Evolutionary conservation across 208 protist genomes (phyloP), one percentile per base, ranked within the genome.

Genomic region (Spironucleus salmonicida): DNA sequence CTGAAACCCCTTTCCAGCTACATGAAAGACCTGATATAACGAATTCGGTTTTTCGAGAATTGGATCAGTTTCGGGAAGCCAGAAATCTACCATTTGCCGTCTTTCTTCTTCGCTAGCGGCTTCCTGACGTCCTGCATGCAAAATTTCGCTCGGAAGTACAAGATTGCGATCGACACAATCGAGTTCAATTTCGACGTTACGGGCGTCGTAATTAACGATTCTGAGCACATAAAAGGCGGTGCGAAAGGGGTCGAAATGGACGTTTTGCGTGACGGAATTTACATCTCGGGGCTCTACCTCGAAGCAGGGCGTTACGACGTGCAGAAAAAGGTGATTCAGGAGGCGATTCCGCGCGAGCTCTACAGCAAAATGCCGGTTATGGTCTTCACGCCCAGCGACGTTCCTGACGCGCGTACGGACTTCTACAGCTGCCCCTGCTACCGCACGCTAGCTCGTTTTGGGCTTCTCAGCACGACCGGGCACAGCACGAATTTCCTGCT

Each of bases 51-150:
- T 85, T 97, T 96, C 85, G 69, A 85, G 7, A 45, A 82, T 23
- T 98, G 94, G 93, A 87, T 93, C 53, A 80, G 85, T 58, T 83
- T 90, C 75, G 92, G 92, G 30, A 91, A 95, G 81, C 93, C 94
- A 26, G 85, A 86, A 75, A 92, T 95, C 66, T 93, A 97, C 85
- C 97, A 93, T 93, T 89, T 98, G 7, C 92, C 91, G 1, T 93
- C 93, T 2, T 89, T 98, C 41, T 93, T 95, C 86, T 90, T 98
- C 67, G 93, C 95, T 4, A 92, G 97, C 71, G 92, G 92, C 7
- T 98, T 95, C 78, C 87, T 98, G 42, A 93, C 93, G n/a, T 92
- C 92, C 15, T 80, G 96, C 23, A 88, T 98, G 64, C 95, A 98
- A 85, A 94, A 92, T 32, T 86, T 78, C 66, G 85, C 85, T n/a